Evolutionary conservation across 768 basidiomycete genomes (phyloP), one percentile per base, ranked within the genome.

Genomic region (Porphyrellus cyaneotinctus): DNA sequence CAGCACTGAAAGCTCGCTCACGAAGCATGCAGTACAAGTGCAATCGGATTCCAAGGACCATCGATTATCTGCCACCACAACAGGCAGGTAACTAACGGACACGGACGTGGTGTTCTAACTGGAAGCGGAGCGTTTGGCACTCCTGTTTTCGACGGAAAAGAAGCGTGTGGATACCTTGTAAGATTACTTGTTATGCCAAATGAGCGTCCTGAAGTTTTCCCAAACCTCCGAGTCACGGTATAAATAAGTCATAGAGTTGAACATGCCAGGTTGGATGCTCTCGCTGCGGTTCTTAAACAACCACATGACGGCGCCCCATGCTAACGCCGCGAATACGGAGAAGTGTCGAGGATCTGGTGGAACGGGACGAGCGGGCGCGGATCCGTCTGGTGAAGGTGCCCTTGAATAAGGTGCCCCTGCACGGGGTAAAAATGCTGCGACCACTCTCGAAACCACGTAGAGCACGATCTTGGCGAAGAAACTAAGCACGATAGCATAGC

Each of bases 261-360:
- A 93, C 92, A 97, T 91, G 52, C 95, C 97, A 17, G 92, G 91
- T 63, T 98, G 94, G 54, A 99, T 83, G n/a, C 85, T 85, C 72
- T 97, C 87, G 44, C 89, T 84, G 20, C 82, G 78, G 69, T 97
- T 78, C 63, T 85, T 78, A 79, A 95, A 98, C 55, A 97, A 73
- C 81, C 88, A 99, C 95, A 99, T 97, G 42, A 97, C 95, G 9
- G 87, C 80, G 39, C 92, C 97, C 97, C 97, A 98, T 30, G 86
- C 80, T 14, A 97, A 59, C 0, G 94, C 91, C 4, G 94, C 89
- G 56, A 95, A 93, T 41, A 89, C 64, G 1, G 88, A 83, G 71
- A 98, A 99, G 66, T 90, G 86, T 14, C 81, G 75, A 17, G 91
- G 75, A 64, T 95, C 82, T 4, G 95, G 94, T 8, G 95, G 93